These are phyloP conservation scores for Fusarium marasasianum DNA, from an alignment of 2,329 filamentous ascomycete species.

Conservation along the genomic window DNA sequence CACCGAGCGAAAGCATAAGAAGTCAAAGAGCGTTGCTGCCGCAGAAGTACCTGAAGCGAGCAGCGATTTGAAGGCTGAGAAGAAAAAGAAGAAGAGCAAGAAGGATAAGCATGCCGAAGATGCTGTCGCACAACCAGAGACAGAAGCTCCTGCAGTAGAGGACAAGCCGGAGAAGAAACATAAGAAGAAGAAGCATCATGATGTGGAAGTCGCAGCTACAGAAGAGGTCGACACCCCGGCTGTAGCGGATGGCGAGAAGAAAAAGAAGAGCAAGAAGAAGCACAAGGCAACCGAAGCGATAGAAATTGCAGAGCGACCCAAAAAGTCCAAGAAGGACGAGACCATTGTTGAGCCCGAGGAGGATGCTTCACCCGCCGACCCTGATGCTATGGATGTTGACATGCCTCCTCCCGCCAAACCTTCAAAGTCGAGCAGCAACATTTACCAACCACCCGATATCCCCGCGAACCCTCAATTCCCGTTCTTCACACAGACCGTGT, in stretches of 20 bases:
- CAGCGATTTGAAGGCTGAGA: conserved; percentile 45
- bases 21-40: conserved; percentile 57
- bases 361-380: conserved; percentile 30
- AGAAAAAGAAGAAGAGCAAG: conserved; percentile 46
- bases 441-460: conserved; percentile 51
- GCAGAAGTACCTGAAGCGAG: conserved; percentile 34
- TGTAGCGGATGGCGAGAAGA: conserved; percentile 33
- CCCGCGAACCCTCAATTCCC: conserved; percentile 65
- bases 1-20: conserved; percentile 59
- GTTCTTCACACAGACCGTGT: conserved; percentile 81
- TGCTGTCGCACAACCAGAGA: conserved; percentile 7
- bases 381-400: conserved; percentile 55
- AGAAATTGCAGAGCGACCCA: conserved; percentile 37
- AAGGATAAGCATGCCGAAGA: conserved; percentile 40
- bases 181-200: conserved; percentile 46
- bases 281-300: conserved; percentile 35
- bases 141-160: conserved; percentile 8
- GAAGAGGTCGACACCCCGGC: conserved; percentile 17
- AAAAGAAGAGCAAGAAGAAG: conserved; percentile 47
- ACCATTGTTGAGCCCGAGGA: conserved; percentile 8
- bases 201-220: conserved; percentile 19
- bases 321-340: conserved; percentile 45
- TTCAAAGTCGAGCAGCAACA: conserved; percentile 44
- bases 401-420: conserved; percentile 43
- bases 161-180: conserved; percentile 43